phyloP scores from a whole-genome alignment of 805 yeast species.

The Saturnispora dispora region DNA sequence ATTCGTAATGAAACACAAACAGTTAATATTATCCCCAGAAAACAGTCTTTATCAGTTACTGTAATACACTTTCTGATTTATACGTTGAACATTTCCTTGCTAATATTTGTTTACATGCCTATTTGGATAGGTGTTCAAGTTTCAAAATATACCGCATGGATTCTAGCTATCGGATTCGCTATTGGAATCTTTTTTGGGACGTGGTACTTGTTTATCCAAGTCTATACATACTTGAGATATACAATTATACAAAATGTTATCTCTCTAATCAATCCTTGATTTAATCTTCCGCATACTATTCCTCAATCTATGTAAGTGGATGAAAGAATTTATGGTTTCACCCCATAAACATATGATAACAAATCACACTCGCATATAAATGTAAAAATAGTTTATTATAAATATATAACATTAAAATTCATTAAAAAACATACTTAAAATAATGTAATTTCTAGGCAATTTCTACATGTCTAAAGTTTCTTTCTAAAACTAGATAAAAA shows the following conservation, averaged over 20 bases:
- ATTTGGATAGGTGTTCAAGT: slow-evolving; percentile 5
- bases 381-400: not conserved
- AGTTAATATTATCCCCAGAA: not conserved
- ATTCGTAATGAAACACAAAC: not conserved
- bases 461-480: not conserved
- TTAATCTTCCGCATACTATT: not conserved
- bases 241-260: not conserved
- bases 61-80: slow-evolving; percentile 3
- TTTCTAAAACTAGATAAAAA: slow-evolving; percentile 3
- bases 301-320: not conserved
- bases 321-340: not conserved
- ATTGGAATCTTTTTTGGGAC: not conserved
- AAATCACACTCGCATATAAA: not conserved
- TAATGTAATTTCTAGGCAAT: not conserved
- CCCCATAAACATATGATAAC: not conserved
- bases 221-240: not conserved
- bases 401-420: not conserved
- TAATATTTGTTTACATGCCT: slow-evolving; percentile 12
- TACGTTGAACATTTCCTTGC: slow-evolving; percentile 6
- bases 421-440: not conserved
- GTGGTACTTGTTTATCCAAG: not conserved
- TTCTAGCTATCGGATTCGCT: not conserved
- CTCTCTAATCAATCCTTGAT: not conserved
- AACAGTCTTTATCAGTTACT: not conserved
- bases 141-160: not conserved